Percentiles rank a stretch among this genome's conserved stretches.
phyloP scores from a whole-genome alignment of 192 early-diverging fungal species.

The Umbelopsis sp. region DNA sequence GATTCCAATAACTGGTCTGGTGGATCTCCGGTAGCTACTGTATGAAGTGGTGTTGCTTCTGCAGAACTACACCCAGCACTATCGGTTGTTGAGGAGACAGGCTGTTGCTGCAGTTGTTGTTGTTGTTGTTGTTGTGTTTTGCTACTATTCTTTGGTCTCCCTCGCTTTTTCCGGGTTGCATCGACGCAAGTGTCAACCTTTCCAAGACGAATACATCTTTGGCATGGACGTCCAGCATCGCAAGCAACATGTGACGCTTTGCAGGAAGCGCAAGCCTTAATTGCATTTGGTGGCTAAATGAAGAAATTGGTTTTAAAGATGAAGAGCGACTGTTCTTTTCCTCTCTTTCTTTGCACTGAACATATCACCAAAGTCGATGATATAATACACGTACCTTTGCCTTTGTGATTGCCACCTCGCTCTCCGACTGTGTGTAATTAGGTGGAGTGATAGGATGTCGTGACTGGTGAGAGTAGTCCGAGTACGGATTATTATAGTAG shows the following conservation, averaged over 20 bases:
- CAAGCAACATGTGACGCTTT: conserved; percentile 30
- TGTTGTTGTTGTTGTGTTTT: not conserved
- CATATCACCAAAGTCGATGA: not conserved
- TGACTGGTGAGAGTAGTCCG: not conserved
- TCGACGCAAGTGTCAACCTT: conserved; percentile 22
- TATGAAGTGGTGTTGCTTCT: not conserved
- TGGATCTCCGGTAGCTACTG: not conserved
- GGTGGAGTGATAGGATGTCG: not conserved
- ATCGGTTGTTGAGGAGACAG: not conserved
- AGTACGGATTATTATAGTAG: not conserved
- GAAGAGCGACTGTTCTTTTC: too few relatives aligned
- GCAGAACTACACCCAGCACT: not conserved
- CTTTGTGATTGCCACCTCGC: conserved; percentile 1
- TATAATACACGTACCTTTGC: not conserved
- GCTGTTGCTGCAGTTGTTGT: too few relatives aligned
- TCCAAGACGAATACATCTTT: conserved; percentile 12
- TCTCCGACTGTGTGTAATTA: not conserved
- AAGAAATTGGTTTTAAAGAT: not conserved
- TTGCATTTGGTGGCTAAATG: conserved; percentile 12
- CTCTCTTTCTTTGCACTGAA: not conserved
- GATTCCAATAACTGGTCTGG: conserved; percentile 4
- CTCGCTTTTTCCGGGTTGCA: conserved; percentile 15
- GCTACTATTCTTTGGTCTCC: conserved; percentile 8
- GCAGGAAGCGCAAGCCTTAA: conserved; percentile 28
- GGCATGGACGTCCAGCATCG: conserved; percentile 16